Evolutionary conservation across 2,329 filamentous ascomycete species (phyloP), one percentile per base, ranked within the genome.

Genomic region (Trichophyton benhamiae): DNA sequence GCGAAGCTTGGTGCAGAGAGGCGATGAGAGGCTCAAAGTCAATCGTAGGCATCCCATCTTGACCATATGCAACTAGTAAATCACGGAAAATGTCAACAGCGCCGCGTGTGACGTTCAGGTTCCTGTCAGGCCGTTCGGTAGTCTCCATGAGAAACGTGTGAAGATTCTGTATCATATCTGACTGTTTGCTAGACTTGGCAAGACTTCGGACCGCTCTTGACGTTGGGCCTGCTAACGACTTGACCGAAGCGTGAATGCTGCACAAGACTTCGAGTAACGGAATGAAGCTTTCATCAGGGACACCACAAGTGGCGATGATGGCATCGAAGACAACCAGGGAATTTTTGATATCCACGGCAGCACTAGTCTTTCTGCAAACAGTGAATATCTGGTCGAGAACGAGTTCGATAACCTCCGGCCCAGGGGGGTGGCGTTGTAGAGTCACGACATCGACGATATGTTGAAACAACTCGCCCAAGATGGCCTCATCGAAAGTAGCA

Each of bases 221-320:
- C 0, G 75, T 77, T 25, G 74, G 75, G 3, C 74, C 74, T 36
- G 74, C 74, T 22, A 77, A 65, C 38, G 74, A 70, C 61, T 74
- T 76, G 33, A 77, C 75, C 20, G 74, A 76, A 41, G 74, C 73
- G 66, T 76, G 74, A 27, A 77, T 77, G 62, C 73, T 76, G 68
- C 74, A 77, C 41, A 77, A 67, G 36, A 77, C 73, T 60, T 77
- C 74, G 30, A 77, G 65, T 57, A 77, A 65, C 30, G 69, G 66
- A 41, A 69, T 62, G 55, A 76, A 75, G 59, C 70, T 75, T 61
- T 65, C 63, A 48, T 75, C 68, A 2, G 75, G 75, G 1, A 77
- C 68, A 63, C 73, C 68, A n/a, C 71, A 68, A 61, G 73, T 75
- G 36, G 72, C 66, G 52, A 77, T 76, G 48, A 76, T 68, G n/a